Evolutionary conservation across 305 asterid genomes (phyloP).

Genomic region (Fraxinus nigra): DNA sequence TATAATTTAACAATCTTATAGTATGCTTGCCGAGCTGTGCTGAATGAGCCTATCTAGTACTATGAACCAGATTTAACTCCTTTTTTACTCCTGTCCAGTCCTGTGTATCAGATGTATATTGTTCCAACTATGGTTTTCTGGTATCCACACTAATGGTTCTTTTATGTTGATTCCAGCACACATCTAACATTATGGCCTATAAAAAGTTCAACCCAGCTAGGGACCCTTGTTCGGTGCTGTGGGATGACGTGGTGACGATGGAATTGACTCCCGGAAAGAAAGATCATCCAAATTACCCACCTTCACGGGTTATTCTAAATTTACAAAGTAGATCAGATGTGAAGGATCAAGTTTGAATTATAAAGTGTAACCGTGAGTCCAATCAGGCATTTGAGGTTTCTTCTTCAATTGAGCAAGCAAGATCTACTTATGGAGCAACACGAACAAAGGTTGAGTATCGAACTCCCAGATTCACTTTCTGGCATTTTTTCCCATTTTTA

Average conservation of each 20-base stretch:
- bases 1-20: neutral
- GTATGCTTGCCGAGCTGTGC: neutral
- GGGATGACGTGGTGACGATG: slow-evolving; percentile 87
- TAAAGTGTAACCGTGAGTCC: slow-evolving; percentile 76
- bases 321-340: slow-evolving; percentile 64
- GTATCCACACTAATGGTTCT: slow-evolving; percentile 18
- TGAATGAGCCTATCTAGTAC: neutral
- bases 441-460: slow-evolving; percentile 53
- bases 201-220: slow-evolving; percentile 88
- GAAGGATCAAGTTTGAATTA: slow-evolving; percentile 76
- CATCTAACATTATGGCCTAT: slow-evolving; percentile 81
- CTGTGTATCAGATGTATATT: neutral
- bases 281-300: slow-evolving; percentile 71
- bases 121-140: slow-evolving; percentile 12
- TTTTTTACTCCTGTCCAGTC: neutral
- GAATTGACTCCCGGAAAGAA: slow-evolving; percentile 84
- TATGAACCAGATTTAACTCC: neutral
- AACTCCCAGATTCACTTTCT: neutral
- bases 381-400: slow-evolving; percentile 80
- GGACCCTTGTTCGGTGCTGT: slow-evolving; percentile 90
- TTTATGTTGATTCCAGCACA: slow-evolving; percentile 64
- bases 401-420: slow-evolving; percentile 79
- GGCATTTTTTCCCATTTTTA: too few species aligned
- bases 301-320: slow-evolving; percentile 73
- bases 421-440: slow-evolving; percentile 62